Conservation (phyloP, 371 early-diverging fungal genomes). For the Actinomortierella ambigua region DNA sequence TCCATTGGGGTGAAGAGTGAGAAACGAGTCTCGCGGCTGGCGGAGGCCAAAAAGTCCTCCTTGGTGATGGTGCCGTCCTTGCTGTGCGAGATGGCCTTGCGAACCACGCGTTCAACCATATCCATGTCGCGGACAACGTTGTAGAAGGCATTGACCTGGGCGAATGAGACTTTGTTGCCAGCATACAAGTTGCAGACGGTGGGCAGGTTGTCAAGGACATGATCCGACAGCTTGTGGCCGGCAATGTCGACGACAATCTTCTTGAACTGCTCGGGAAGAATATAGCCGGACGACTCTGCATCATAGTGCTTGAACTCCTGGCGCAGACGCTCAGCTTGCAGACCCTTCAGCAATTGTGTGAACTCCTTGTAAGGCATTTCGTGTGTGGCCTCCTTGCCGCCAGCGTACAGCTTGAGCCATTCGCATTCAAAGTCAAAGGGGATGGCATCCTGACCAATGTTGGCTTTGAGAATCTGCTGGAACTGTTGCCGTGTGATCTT, state of each 20-base stretch:
- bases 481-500: constrained; percentile 72
- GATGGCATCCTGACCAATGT: constrained; percentile 61
- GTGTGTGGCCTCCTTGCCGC: constrained; percentile 59
- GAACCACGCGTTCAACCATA: constrained; percentile 70
- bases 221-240: constrained; percentile 72
- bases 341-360: constrained; percentile 78
- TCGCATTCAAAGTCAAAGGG: constrained; percentile 79
- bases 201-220: constrained; percentile 73
- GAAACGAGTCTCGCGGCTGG: constrained; percentile 63
- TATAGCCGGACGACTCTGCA: constrained; percentile 66
- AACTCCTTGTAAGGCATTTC: constrained; percentile 78
- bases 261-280: constrained; percentile 69
- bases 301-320: constrained; percentile 82
- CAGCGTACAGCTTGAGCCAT: constrained; percentile 74
- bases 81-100: constrained; percentile 58
- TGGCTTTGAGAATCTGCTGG: constrained; percentile 64
- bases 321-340: constrained; percentile 80
- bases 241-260: constrained; percentile 70
- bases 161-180: constrained; percentile 66
- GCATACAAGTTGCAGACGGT: constrained; percentile 64
- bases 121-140: constrained; percentile 77
- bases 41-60: constrained; percentile 65
- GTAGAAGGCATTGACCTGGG: constrained; percentile 73
- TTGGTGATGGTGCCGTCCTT: constrained; percentile 65
- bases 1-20: constrained; percentile 84